These are phyloP conservation scores for Phoenix dactylifera DNA, from an alignment of 176 grass and related monocot species.

Conservation along the genomic window DNA sequence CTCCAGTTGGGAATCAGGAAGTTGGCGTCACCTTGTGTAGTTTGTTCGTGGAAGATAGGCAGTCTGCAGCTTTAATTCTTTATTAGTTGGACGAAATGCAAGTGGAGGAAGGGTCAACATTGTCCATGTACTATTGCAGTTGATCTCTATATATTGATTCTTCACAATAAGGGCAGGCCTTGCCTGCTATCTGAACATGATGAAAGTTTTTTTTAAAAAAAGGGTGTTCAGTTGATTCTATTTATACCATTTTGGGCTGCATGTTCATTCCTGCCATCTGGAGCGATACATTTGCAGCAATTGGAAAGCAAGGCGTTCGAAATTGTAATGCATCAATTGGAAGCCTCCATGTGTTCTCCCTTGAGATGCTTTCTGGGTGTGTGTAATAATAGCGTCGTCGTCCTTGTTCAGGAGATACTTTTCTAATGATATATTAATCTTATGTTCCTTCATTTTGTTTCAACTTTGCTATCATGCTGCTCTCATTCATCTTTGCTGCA, in stretches of 20 bases:
- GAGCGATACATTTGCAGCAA: too few relatives aligned
- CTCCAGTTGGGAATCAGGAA: not conserved
- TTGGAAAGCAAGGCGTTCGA: too few relatives aligned
- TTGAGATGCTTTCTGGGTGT: too few relatives aligned
- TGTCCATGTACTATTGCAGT: slow-evolving; percentile 11
- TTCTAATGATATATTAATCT: too few relatives aligned
- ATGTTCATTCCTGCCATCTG: not conserved
- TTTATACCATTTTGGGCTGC: not conserved
- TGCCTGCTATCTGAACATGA: not conserved
- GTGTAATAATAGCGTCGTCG: too few relatives aligned
- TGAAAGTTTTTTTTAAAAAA: too few relatives aligned
- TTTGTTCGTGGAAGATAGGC: slow-evolving; percentile 1
- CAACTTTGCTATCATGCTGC: too few relatives aligned
- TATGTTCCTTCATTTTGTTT: too few relatives aligned
- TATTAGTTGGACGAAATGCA: slow-evolving; percentile 3
- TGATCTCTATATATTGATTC: slow-evolving; percentile 10
- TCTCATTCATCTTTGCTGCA: too few relatives aligned
- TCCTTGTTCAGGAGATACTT: too few relatives aligned
- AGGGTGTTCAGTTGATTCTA: not conserved
- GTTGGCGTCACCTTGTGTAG: not conserved
- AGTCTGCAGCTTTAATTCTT: slow-evolving; percentile 4
- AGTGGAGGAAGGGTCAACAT: not conserved
- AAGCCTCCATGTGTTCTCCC: too few relatives aligned
- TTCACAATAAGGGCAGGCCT: slow-evolving; percentile 15
- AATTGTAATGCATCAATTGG: too few relatives aligned